Evolutionary conservation across 768 basidiomycete genomes (phyloP).

Genomic region (Boletus bicolor): DNA sequence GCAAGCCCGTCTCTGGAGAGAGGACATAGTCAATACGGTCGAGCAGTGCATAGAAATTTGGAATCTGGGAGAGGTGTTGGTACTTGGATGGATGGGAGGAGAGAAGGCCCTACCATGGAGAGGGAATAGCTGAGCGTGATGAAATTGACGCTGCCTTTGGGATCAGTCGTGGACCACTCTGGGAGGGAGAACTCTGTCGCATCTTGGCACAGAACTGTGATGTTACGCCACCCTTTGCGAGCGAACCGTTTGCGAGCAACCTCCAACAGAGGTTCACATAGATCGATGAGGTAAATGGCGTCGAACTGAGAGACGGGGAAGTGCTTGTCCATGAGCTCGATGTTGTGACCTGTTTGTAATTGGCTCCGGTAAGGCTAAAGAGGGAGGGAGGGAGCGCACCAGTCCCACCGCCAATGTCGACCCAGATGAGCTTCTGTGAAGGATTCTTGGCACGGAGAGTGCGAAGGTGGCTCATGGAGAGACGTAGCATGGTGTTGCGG

Average conservation of each 20-base stretch:
- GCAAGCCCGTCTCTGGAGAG: slow-evolving; percentile 53
- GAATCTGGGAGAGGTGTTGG: slow-evolving; percentile 39
- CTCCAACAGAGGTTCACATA: slow-evolving; percentile 68
- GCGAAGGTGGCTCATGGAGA: slow-evolving; percentile 62
- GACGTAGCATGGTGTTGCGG: slow-evolving; percentile 65
- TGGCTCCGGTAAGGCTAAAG: not conserved
- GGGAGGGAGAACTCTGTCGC: slow-evolving; percentile 65
- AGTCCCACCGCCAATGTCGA: slow-evolving; percentile 78
- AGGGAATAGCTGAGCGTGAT: slow-evolving; percentile 56
- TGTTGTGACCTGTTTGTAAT: slow-evolving; percentile 44
- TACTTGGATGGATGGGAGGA: not conserved
- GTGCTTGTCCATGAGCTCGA: slow-evolving; percentile 68
- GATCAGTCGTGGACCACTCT: slow-evolving; percentile 49
- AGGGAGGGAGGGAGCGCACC: slow-evolving; percentile 29
- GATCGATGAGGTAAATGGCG: slow-evolving; percentile 67
- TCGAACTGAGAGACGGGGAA: slow-evolving; percentile 59
- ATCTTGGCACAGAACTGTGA: slow-evolving; percentile 69
- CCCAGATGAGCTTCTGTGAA: slow-evolving; percentile 59
- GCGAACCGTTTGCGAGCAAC: slow-evolving; percentile 68
- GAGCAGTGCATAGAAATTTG: slow-evolving; percentile 60
- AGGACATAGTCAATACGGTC: slow-evolving; percentile 68
- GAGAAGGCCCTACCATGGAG: slow-evolving; percentile 42
- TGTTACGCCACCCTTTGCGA: slow-evolving; percentile 68
- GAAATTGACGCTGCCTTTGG: slow-evolving; percentile 53
- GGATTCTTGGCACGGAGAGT: slow-evolving; percentile 41